phyloP scores from a whole-genome alignment of 768 basidiomycete species.

The Psilocybe tampanensis region DNA sequence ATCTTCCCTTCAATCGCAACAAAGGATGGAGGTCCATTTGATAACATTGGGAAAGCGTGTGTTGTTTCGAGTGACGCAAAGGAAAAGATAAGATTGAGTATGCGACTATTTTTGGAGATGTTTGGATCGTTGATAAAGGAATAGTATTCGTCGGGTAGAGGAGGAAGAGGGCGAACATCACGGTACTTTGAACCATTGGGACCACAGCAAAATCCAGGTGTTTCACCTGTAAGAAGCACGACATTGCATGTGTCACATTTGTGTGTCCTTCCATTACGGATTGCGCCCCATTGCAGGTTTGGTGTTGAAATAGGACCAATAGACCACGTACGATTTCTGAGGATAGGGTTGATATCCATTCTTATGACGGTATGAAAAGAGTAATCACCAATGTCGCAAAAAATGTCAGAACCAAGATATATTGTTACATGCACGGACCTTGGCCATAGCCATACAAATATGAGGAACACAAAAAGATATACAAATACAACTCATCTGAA shows the following conservation, averaged over 20 bases:
- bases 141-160: constrained; percentile 28
- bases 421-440: no score
- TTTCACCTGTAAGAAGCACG: constrained; percentile 30
- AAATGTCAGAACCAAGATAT: no score
- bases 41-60: constrained; percentile 20
- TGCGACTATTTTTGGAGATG: constrained; percentile 25
- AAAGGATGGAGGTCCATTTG: constrained; percentile 7
- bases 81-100: constrained; percentile 33
- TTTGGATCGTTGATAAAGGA: constrained; percentile 25
- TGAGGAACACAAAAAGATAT: no score
- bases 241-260: constrained; percentile 24
- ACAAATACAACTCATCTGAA: no score
- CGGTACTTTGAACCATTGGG: constrained; percentile 19
- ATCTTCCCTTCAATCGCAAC: constrained; percentile 31
- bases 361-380: not conserved
- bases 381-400: not conserved
- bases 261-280: not conserved
- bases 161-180: constrained; percentile 21
- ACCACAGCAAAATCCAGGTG: constrained; percentile 34
- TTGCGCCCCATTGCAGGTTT: constrained; percentile 8
- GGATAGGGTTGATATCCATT: not conserved
- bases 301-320: constrained; percentile 5
- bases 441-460: no score
- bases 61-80: constrained; percentile 32
- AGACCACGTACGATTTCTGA: no score